phyloP scores from a whole-genome alignment of 805 yeast genomes.

The Hemisphaericaspora nanyangensis region DNA sequence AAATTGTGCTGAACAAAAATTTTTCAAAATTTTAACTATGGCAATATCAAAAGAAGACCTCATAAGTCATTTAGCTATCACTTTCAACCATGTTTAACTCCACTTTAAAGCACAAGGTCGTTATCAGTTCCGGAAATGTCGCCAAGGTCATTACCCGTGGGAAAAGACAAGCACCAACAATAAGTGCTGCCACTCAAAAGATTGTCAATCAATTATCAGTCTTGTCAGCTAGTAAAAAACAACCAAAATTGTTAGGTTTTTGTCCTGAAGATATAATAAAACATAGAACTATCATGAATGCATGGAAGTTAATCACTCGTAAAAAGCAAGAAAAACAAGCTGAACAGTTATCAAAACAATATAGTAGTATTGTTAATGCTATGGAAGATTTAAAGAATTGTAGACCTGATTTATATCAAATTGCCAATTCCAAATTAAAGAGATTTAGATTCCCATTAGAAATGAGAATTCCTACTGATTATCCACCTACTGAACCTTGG shows the following conservation, averaged over 20 bases:
- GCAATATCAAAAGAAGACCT: too few species aligned
- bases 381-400: slow-evolving; percentile 60
- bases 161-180: slow-evolving; percentile 20
- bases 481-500: slow-evolving; percentile 83
- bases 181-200: slow-evolving; percentile 37
- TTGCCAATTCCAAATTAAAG: slow-evolving; percentile 51
- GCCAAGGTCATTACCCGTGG: slow-evolving; percentile 8
- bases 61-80: too few species aligned
- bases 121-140: neutral
- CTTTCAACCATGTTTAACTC: slow-evolving; percentile 3
- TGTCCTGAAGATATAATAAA: slow-evolving; percentile 79
- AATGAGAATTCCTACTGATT: slow-evolving; percentile 83
- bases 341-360: slow-evolving; percentile 54
- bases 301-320: slow-evolving; percentile 69
- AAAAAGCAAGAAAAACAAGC: slow-evolving; percentile 42
- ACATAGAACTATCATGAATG: slow-evolving; percentile 76
- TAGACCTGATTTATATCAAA: slow-evolving; percentile 53
- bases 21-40: too few species aligned
- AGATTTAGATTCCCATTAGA: slow-evolving; percentile 63
- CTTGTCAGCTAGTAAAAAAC: slow-evolving; percentile 80
- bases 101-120: neutral
- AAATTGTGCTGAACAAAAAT: too few species aligned
- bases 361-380: slow-evolving; percentile 61
- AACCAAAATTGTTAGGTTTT: slow-evolving; percentile 75
- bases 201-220: slow-evolving; percentile 67